Conservation (phyloP, 2,329 filamentous ascomycete genomes). For the Aspergillus eucalypticola region DNA sequence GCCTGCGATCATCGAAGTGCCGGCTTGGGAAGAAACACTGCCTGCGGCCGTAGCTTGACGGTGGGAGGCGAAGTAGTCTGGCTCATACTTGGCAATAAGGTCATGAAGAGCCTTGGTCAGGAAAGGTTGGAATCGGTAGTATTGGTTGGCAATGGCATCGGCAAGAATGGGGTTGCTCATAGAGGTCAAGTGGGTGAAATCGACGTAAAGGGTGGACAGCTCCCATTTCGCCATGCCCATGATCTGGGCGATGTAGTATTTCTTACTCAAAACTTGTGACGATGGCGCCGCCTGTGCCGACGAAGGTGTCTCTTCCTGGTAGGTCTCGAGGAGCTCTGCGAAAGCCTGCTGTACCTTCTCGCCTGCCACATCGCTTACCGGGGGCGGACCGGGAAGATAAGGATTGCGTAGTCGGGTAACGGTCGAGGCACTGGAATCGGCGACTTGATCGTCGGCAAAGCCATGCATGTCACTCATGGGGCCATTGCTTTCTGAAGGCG, state of each 20-base stretch:
- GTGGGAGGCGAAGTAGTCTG: slow-evolving; percentile 90
- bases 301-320: slow-evolving; percentile 57
- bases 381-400: slow-evolving; percentile 55
- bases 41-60: slow-evolving; percentile 65
- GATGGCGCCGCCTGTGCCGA: slow-evolving; percentile 55
- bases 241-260: slow-evolving; percentile 68
- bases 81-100: slow-evolving; percentile 91
- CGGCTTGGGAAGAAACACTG: slow-evolving; percentile 65
- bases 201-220: slow-evolving; percentile 66
- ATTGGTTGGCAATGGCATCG: slow-evolving; percentile 82
- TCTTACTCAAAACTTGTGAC: slow-evolving; percentile 58
- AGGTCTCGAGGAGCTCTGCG: slow-evolving; percentile 64
- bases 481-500: slow-evolving; percentile 52
- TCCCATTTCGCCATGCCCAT: slow-evolving; percentile 62
- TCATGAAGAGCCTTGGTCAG: slow-evolving; percentile 86
- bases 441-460: slow-evolving; percentile 63
- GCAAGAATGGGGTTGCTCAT: slow-evolving; percentile 79
- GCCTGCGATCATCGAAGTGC: slow-evolving; percentile 61
- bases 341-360: slow-evolving; percentile 64
- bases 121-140: slow-evolving; percentile 94
- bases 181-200: slow-evolving; percentile 73
- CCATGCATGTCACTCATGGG: slow-evolving; percentile 59
- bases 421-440: slow-evolving; percentile 55
- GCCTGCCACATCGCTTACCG: slow-evolving; percentile 61
- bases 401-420: slow-evolving; percentile 51